Base-by-base conservation (phyloP, 768 basidiomycete species). In the Russula dissimulans region DNA sequence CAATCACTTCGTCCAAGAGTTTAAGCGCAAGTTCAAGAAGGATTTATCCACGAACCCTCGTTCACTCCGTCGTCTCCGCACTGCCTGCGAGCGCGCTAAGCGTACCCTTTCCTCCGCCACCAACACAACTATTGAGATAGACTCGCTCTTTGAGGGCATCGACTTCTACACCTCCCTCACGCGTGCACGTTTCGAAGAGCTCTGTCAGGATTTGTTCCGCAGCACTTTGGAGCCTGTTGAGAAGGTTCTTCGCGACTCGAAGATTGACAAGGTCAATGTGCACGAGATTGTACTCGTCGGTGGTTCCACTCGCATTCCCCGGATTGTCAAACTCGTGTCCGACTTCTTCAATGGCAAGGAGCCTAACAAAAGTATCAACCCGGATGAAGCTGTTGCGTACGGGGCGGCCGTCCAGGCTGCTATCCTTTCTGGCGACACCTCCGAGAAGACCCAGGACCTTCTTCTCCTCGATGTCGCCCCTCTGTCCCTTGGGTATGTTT, bases 281-380 rank as follows among this genome's bases (percentile, higher is more conserved):
- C 86, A 97, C 79, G 95, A 98, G 73, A 95, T 98, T 65, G 95
- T 97, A 69, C 81, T 98, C 67, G 95, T 97, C 67, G 95, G 95
- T 73, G 95, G 95, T 63, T 98, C 95, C 51, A 97, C 95, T 57
- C 94, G 94, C 84, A 97, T 98, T 66, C 95, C 95, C 66, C 90
- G 91, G 74, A 89, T 98, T 69, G 87, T 92, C 73, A 95, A 97
- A 77, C 90, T 97, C 71, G 91, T 98, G 59, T 95, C 91, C 66
- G 95, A 97, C 76, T 97, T 90, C 84, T 97, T 97, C 82, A 91
- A 91, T 73, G 95, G 95, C 73, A 94, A 95, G 81, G 94, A 97
- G 79, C 95, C 92, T 69, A 94, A 93, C 82, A 97, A 95, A 83
- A 89, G 88, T 78, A 97, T 98, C 81, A 97, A 98, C 85, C 95